A percentile compares a stretch with the other conserved stretches of the same genome.
Conservation (phyloP, 2,329 filamentous ascomycete genomes). For the Alternaria panax region DNA sequence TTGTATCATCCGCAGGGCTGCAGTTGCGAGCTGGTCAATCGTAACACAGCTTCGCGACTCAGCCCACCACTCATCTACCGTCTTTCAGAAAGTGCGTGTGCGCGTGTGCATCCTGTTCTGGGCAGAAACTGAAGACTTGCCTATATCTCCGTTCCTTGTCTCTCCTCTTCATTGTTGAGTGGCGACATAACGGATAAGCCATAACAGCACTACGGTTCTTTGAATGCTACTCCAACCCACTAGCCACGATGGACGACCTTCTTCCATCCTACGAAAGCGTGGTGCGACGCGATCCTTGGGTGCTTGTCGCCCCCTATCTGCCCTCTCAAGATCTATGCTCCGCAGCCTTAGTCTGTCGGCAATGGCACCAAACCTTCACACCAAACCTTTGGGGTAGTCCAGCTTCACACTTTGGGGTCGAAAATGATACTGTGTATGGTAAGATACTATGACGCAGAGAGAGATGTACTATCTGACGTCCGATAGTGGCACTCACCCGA, state of each 20-base stretch:
- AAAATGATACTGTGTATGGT: constrained; percentile 68
- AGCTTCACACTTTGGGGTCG: constrained; percentile 66
- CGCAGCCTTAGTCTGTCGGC: constrained; percentile 62
- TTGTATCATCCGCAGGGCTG: constrained; percentile 13
- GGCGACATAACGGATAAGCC: neutral
- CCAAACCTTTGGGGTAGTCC: constrained; percentile 69
- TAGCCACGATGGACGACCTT: constrained; percentile 60
- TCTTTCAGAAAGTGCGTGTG: constrained; percentile 3
- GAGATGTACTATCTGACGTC: constrained; percentile 13
- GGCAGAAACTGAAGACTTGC: neutral
- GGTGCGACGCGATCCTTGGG: constrained; percentile 62
- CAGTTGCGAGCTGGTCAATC: neutral
- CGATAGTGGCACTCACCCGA: constrained; percentile 63
- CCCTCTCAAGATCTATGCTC: constrained; percentile 64
- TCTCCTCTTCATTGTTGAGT: neutral
- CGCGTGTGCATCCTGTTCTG: neutral
- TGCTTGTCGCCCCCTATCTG: constrained; percentile 64
- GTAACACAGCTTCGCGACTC: constrained; percentile 16
- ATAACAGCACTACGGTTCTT: neutral
- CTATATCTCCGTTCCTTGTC: neutral
- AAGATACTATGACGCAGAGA: neutral
- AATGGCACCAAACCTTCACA: constrained; percentile 66
- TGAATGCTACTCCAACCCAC: neutral
- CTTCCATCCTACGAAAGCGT: constrained; percentile 68
- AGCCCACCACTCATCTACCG: neutral